Base-by-base conservation (phyloP, 257 asterid species). In the Ophiorrhiza pumila region DNA sequence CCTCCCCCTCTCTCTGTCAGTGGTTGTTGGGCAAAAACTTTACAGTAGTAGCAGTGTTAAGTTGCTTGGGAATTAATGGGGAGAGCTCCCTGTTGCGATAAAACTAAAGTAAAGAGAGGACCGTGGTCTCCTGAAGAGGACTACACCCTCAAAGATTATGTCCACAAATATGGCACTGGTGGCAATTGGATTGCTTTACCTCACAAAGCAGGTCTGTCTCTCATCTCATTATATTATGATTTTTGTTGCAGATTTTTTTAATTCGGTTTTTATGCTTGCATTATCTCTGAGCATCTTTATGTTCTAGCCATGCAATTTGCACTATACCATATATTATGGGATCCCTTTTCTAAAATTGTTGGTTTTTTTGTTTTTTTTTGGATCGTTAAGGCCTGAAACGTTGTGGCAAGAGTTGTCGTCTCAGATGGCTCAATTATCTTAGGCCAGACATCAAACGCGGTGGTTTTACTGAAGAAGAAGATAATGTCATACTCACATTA, bases 21-120 rank as follows among this genome's bases (percentile, higher is more conserved):
- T 35, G n/a, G 31, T 47, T 31, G 57, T 42, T 46, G 29, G 42
- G 13, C 49, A n/a, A n/a, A n/a, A n/a, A n/a, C n/a, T 9, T 43
- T n/a, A 12, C 20, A 32, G 2, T 22, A 7, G 46, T 25, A 39
- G 22, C n/a, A 20, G 27, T 17, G 55, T 49, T 49, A 46, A 9
- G 17, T 8, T 12, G 1, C 1, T 14, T 5, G 20, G 2, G 7
- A 23, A 25, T 46, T 17, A 66, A 86, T 86, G 95, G 96, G 95
- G 66, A 85, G 95, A 83, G 88, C 96, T n/a, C 95, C 96, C 31
- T 90, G 96, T 41, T 90, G 96, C 82, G 96, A 88, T 76, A 87
- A 88, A 69, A 80, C 78, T 12, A 86, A 83, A 81, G 95, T 90
- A 5, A 90, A 88, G 80, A 88, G 89, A 75, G 96, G 96, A 32